These are phyloP conservation scores for Plasmodium gallinaceum DNA, from an alignment of 169 alveolate genomes.

Conservation along the genomic window DNA sequence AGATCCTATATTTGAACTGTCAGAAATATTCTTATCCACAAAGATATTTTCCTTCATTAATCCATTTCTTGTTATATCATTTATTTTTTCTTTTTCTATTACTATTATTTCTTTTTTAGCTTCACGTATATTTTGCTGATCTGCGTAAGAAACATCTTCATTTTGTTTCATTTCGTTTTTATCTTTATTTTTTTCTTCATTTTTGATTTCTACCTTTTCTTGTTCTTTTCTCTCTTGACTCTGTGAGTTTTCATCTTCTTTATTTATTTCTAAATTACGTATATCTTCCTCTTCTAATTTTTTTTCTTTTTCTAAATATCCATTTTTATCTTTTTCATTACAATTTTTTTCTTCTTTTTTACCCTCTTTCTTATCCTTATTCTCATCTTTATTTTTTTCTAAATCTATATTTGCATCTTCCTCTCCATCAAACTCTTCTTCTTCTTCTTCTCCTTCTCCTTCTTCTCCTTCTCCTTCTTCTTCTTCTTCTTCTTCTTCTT, in stretches of 20 bases:
- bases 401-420: not conserved
- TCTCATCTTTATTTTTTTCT: slow-evolving; percentile 1
- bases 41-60: not conserved
- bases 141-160: not conserved
- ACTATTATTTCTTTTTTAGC: not conserved
- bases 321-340: too few species aligned
- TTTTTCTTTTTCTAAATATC: too few species aligned
- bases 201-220: too few species aligned
- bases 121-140: too few species aligned
- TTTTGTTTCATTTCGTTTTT: not conserved
- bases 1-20: not conserved
- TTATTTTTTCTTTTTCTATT: not conserved
- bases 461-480: slow-evolving; percentile 3
- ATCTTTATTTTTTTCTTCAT: not conserved
- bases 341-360: not conserved
- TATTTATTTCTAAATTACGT: too few species aligned
- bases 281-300: too few species aligned
- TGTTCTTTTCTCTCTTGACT: too few species aligned
- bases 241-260: too few species aligned
- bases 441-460: slow-evolving; percentile 16
- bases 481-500: slow-evolving; percentile 2
- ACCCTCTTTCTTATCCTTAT: not conserved
- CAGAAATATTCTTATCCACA: not conserved
- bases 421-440: not conserved
- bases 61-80: not conserved